These are phyloP conservation scores for Licmophora abbreviata DNA, from an alignment of 108 stramenopile species.

Conservation along the genomic window DNA sequence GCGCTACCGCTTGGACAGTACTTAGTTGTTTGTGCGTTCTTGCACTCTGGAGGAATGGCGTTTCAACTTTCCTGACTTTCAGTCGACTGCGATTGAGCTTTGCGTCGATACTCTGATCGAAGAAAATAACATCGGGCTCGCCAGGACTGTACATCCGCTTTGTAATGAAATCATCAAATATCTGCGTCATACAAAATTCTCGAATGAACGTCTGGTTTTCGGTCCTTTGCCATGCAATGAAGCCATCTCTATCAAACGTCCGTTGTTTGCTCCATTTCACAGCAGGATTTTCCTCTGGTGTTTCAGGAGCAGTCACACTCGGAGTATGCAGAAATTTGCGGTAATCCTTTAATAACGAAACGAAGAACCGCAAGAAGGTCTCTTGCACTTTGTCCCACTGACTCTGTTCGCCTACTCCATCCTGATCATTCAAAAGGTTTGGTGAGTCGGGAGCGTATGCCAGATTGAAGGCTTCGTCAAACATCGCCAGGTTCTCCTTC, in stretches of 20 bases:
- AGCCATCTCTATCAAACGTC: constrained; percentile 41
- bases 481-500: constrained; percentile 56
- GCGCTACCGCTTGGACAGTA: constrained; percentile 61
- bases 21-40: constrained; percentile 74
- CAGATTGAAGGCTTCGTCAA: constrained; percentile 75
- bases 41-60: constrained; percentile 67
- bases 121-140: constrained; percentile 76
- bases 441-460: constrained; percentile 61
- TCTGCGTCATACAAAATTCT: constrained; percentile 68
- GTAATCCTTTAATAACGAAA: constrained; percentile 77
- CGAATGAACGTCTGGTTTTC: constrained; percentile 60
- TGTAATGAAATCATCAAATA: constrained; percentile 85
- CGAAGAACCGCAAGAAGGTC: constrained; percentile 83
- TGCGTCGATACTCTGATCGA: constrained; percentile 83
- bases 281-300: neutral
- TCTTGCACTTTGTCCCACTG: constrained; percentile 87
- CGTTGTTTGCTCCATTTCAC: constrained; percentile 21
- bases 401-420: constrained; percentile 33
- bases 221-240: constrained; percentile 51
- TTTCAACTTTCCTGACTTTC: constrained; percentile 67
- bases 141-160: constrained; percentile 75
- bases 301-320: neutral
- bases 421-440: constrained; percentile 16
- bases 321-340: constrained; percentile 51
- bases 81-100: constrained; percentile 72